Percentiles rank a stretch among this genome's conserved stretches.
These are phyloP conservation scores for Delonix regia DNA, from an alignment of 306 rosid genomes.

Conservation along the genomic window DNA sequence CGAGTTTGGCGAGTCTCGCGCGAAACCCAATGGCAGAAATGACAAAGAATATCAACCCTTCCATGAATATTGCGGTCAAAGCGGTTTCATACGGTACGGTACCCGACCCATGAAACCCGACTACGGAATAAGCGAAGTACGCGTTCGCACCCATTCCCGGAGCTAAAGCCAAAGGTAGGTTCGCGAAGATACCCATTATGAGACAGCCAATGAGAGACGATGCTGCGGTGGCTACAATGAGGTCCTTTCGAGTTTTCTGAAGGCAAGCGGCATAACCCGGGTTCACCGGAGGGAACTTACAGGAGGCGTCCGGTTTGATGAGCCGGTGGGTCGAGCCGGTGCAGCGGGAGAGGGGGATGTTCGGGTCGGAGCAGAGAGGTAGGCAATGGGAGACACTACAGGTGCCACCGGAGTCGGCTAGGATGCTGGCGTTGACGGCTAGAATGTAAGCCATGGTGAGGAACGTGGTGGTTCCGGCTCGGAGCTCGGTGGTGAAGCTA, in stretches of 20 bases:
- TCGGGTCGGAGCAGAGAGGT: conserved; percentile 63
- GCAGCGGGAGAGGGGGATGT: conserved; percentile 41
- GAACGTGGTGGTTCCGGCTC: conserved; percentile 88
- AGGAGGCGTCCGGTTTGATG: conserved; percentile 51
- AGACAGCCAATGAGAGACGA: conserved; percentile 77
- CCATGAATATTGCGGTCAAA: conserved; percentile 72
- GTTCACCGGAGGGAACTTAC: conserved; percentile 83
- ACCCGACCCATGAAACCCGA: conserved; percentile 95
- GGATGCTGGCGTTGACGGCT: conserved; percentile 85
- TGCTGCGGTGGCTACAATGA: conserved; percentile 75
- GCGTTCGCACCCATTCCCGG: conserved; percentile 97
- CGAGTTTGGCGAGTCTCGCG: conserved; percentile 73
- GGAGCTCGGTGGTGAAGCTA: conserved; percentile 84
- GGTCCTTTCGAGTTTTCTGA: conserved; percentile 59
- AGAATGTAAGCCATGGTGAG: conserved; percentile 97
- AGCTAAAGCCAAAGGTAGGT: conserved; percentile 82
- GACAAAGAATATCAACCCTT: conserved; percentile 66
- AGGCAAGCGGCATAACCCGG: conserved; percentile 72
- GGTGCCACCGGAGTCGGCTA: conserved; percentile 83
- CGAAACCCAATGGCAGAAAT: conserved; percentile 74
- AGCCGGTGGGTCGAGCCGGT: conserved; percentile 40
- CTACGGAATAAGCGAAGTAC: conserved; percentile 85
- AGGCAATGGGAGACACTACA: conserved; percentile 68
- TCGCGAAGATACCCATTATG: conserved; percentile 80
- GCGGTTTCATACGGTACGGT: conserved; percentile 60